Conservation (phyloP, 495 filamentous ascomycete species). For the Astrothelium subdiscretum region DNA sequence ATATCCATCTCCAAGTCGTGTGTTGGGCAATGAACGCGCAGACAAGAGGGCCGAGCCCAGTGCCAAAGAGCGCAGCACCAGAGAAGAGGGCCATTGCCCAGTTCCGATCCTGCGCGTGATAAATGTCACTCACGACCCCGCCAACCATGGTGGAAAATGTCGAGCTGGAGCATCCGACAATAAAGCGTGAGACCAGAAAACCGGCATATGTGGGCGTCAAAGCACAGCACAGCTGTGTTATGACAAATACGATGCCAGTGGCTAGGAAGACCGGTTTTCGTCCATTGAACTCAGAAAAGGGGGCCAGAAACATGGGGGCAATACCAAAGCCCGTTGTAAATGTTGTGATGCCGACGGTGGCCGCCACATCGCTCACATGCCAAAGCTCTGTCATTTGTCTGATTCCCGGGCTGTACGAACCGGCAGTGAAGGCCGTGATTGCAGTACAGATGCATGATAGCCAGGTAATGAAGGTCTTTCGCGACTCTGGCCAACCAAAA, state of each 20-base stretch:
- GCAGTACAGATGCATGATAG: conserved; percentile 66
- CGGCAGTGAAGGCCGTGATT: conserved; percentile 70
- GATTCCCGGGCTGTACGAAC: conserved; percentile 62
- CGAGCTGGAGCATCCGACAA: conserved; percentile 60
- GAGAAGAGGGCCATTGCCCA: conserved; percentile 85
- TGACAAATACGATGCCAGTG: conserved; percentile 56
- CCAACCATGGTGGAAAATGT: conserved; percentile 92
- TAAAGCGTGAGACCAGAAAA: conserved; percentile 65
- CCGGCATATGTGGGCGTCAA: conserved; percentile 58
- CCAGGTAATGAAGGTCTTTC: conserved; percentile 61
- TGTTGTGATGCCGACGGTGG: conserved; percentile 65
- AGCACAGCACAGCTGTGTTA: conserved; percentile 67
- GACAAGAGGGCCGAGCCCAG: conserved; percentile 66
- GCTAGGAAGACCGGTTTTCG: conserved; percentile 69
- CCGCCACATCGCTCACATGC: conserved; percentile 49
- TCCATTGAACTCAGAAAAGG: conserved; percentile 77
- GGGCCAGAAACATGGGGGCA: conserved; percentile 83
- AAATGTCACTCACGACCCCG: conserved; percentile 83
- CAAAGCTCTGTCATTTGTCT: conserved; percentile 51
- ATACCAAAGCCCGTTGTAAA: conserved; percentile 77
- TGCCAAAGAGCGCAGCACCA: conserved; percentile 64
- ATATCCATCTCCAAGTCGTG: conserved; percentile 75
- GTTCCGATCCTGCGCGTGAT: conserved; percentile 66
- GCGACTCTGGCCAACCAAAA: conserved; percentile 56
- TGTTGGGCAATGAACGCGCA: conserved; percentile 58